These are phyloP conservation scores for Magnolia kwangsiensis DNA, from an alignment of 164 flowering plant genomes.

Conservation along the genomic window DNA sequence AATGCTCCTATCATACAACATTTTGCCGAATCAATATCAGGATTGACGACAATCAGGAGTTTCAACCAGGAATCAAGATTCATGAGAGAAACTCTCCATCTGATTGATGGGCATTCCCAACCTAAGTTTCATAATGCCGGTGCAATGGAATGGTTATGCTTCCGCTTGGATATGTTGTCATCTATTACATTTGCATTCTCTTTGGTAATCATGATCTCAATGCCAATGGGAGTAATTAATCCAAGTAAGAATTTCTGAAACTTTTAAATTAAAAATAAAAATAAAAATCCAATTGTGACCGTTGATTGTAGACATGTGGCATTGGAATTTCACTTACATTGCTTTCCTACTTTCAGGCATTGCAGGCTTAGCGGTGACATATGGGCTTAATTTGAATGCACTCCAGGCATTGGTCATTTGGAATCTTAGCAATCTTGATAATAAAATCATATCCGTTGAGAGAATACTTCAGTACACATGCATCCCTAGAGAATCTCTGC, in stretches of 20 bases:
- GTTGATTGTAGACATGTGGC: background rate
- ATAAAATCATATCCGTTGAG: conserved; percentile 44
- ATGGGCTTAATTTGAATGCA: conserved; percentile 42
- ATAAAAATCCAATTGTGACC: background rate
- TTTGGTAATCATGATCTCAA: conserved; percentile 33
- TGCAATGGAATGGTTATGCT: conserved; percentile 42
- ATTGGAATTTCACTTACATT: conserved; percentile 5
- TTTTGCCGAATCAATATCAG: conserved; percentile 44
- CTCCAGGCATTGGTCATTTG: conserved; percentile 32
- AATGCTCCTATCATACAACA: conserved; percentile 45
- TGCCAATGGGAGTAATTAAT: conserved; percentile 36
- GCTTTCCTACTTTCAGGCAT: conserved; percentile 24
- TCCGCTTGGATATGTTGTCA: conserved; percentile 41
- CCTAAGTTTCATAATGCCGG: conserved; percentile 30
- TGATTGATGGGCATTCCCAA: conserved; percentile 29
- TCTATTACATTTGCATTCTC: conserved; percentile 34
- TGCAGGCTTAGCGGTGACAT: conserved; percentile 49
- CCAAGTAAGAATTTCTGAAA: conserved; percentile 23
- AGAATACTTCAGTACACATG: conserved; percentile 28
- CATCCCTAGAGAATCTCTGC: conserved; percentile 30
- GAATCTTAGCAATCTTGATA: conserved; percentile 42
- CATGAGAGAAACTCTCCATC: conserved; percentile 20
- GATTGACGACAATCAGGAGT: conserved; percentile 40
- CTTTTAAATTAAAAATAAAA: too few species aligned
- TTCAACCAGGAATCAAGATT: conserved; percentile 38